Evolutionary conservation across 1,284 basidiomycete genomes (phyloP), one percentile per base, ranked within the genome.

Genomic region (Naganishia albida): DNA sequence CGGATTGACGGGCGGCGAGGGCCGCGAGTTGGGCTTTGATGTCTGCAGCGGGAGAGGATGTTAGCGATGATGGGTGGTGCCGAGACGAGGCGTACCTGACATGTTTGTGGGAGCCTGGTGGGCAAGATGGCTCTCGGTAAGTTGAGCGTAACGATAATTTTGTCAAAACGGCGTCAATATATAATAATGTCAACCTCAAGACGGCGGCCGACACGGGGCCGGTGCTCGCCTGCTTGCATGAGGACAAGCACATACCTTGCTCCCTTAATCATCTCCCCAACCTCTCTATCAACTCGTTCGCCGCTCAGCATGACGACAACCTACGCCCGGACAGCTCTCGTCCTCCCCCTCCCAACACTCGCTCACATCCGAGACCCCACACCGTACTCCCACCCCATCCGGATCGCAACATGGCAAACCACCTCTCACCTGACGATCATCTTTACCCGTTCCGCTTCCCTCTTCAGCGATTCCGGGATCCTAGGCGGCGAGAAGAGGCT

Each of bases 1-100:
- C 52, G 12, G 66, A 62, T 46, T 63, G 62, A 10, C 66, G 66
- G 16, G 53, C 66, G 43, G 66, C 66, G 42, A 67, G 66, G 6
- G 62, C 60, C n/a, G 66, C 60, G 15, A 67, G 66, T 48, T 67
- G 62, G 23, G 60, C 59, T 48, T 67, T 55, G 26, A 67, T 46
- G 23, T 60, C 57, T 60, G 48, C 15, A 2, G 23, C 18, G 23
- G 3, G 3, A 7, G 15, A 10, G 10, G 2, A 10, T n/a, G 38
- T 49, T 12, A 49, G 43, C 40, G 40, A 0, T n/a, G 25, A 15
- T 1, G 1, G 26, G 20, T 20, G n/a, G n/a, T 20, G 3, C n/a
- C 13, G 43, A 18, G 3, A 15, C 18, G n/a, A 7, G 56, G 25
- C 56, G n/a, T 60, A 60, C 57, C 57, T 50, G 57, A 60, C 57